phyloP scores from a whole-genome alignment of 768 basidiomycete genomes.

The Boletus huronensis region DNA sequence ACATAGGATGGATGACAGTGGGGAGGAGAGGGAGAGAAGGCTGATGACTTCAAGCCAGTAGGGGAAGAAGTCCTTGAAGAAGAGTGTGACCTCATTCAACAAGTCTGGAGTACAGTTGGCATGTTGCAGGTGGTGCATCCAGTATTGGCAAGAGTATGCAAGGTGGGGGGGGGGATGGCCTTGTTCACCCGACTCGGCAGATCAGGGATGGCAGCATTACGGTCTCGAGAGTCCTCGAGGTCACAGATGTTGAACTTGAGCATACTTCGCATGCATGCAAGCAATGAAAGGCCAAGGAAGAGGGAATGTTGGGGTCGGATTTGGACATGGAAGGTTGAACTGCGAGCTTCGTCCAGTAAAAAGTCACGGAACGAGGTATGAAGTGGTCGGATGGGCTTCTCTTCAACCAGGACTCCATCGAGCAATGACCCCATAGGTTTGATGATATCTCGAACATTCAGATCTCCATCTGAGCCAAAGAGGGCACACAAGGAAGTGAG shows the following conservation, averaged over 20 bases:
- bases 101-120: conserved; percentile 10
- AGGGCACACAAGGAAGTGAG: neutral
- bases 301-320: neutral
- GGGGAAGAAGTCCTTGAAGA: conserved; percentile 27
- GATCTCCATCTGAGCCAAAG: neutral
- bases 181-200: neutral
- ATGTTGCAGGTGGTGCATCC: neutral
- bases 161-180: neutral
- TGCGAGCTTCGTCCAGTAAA: neutral
- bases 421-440: neutral
- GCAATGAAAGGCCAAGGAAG: neutral
- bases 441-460: neutral
- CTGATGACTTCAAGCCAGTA: conserved; percentile 39
- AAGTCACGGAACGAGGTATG: neutral
- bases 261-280: neutral
- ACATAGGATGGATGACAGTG: neutral
- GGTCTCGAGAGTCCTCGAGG: neutral
- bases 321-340: neutral
- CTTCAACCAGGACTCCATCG: neutral
- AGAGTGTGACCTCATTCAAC: conserved; percentile 11
- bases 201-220: neutral
- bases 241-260: neutral
- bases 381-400: neutral
- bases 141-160: neutral
- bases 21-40: conserved; percentile 9